Conservation (phyloP, 768 basidiomycete genomes). For the Rhodotorula paludigena region DNA sequence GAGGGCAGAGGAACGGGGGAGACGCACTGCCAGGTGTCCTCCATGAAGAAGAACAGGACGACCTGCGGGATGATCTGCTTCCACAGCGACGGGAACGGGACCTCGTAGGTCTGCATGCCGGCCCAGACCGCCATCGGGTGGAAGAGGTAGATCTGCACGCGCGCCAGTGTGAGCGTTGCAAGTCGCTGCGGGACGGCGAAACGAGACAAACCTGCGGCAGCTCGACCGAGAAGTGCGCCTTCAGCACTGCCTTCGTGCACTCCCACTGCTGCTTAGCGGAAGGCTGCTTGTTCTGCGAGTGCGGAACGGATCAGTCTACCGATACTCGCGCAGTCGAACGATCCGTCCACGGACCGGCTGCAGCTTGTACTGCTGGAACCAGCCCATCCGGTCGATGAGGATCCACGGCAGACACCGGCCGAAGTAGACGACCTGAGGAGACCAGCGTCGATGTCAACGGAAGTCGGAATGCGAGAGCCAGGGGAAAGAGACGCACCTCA, state of each 20-base stretch:
- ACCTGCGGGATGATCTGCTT: conserved; percentile 46
- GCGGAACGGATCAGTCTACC: too few species aligned
- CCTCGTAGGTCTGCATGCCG: conserved; percentile 87
- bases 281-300: conserved; percentile 59
- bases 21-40: conserved; percentile 91
- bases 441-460: background rate
- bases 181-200: background rate
- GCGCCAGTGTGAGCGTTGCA: too few species aligned
- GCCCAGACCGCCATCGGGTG: conserved; percentile 65
- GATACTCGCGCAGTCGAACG: too few species aligned
- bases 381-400: conserved; percentile 87
- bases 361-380: conserved; percentile 89
- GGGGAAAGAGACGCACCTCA: conserved; percentile 52
- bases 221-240: conserved; percentile 93
- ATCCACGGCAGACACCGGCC: conserved; percentile 93
- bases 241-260: conserved; percentile 87
- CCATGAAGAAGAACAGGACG: conserved; percentile 85
- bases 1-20: too few species aligned
- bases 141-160: conserved; percentile 47
- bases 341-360: conserved; percentile 57
- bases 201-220: conserved; percentile 56
- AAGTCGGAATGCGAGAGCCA: too few species aligned
- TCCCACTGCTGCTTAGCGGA: conserved; percentile 82
- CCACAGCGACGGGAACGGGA: conserved; percentile 74
- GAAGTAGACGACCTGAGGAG: conserved; percentile 70